Percentiles rank a stretch among this genome's conserved stretches.
Conservation (phyloP, 345 rosid species). For the Populus alba region DNA sequence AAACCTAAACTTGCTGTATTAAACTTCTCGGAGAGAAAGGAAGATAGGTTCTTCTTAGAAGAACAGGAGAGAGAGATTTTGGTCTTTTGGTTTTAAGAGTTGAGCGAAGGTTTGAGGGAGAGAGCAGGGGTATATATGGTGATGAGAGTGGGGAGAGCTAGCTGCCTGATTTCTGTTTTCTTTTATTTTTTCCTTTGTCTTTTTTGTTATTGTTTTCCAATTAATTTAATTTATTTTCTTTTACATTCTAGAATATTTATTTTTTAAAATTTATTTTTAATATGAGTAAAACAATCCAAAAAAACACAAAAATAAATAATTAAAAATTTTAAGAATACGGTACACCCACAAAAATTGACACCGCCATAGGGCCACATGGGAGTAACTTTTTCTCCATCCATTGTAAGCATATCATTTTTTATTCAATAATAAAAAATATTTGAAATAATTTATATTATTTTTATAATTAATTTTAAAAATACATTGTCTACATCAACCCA, state of each 20-base stretch:
- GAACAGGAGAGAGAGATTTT: not conserved
- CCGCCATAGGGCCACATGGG: no score
- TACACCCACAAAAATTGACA: no score
- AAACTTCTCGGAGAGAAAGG: not conserved
- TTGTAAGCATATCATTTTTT: no score
- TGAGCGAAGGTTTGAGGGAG: not conserved
- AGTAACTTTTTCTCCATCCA: no score
- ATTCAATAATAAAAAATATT: no score
- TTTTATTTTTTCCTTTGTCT: not conserved
- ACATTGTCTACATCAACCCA: no score
- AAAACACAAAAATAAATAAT: no score
- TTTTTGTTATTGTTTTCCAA: not conserved
- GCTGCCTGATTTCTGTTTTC: not conserved
- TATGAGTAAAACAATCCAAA: no score
- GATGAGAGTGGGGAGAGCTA: not conserved
- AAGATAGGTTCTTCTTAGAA: not conserved
- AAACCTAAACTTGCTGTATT: not conserved
- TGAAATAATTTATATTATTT: no score
- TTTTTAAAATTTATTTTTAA: no score
- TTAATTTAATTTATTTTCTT: not conserved
- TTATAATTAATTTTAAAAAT: no score
- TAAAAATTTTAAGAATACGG: no score
- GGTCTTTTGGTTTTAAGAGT: not conserved
- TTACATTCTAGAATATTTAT: not conserved
- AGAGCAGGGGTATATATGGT: slow-evolving; percentile 33